These are phyloP conservation scores for Ascochyta rabiei DNA, from an alignment of 2,329 filamentous ascomycete genomes.

Conservation along the genomic window DNA sequence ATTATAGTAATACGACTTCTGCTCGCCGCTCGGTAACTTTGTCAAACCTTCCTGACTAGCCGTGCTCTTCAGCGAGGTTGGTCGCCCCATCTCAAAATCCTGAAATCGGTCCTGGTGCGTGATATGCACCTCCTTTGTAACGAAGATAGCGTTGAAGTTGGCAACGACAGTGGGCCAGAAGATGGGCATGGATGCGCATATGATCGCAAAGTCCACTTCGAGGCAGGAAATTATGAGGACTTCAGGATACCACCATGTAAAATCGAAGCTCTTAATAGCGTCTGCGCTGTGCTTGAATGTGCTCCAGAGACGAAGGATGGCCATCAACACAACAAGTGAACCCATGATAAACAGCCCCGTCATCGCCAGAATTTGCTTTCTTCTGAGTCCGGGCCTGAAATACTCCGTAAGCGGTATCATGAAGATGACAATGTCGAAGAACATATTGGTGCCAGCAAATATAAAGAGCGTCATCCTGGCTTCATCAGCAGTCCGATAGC, in stretches of 20 bases:
- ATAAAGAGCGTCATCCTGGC: constrained; percentile 18
- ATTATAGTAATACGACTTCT: constrained; percentile 15
- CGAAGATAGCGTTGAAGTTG: constrained; percentile 41
- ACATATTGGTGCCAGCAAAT: constrained; percentile 34
- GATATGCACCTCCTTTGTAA: constrained; percentile 43
- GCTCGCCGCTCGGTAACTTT: constrained; percentile 13
- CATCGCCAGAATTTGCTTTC: constrained; percentile 29
- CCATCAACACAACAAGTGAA: constrained; percentile 37
- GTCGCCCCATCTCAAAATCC: constrained; percentile 27
- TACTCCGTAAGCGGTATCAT: constrained; percentile 29
- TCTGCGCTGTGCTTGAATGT: constrained; percentile 25
- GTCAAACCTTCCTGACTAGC: constrained; percentile 32
- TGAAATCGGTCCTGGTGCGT: constrained; percentile 29
- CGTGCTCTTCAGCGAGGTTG: constrained; percentile 27
- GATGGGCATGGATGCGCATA: constrained; percentile 46
- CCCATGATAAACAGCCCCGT: constrained; percentile 33
- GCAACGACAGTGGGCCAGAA: constrained; percentile 44
- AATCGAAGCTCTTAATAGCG: constrained; percentile 29
- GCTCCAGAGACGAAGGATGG: constrained; percentile 38
- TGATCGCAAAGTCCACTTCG: constrained; percentile 45
- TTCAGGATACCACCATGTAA: constrained; percentile 40
- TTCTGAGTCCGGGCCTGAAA: constrained; percentile 21
- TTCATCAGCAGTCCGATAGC: constrained; percentile 12
- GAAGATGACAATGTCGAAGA: constrained; percentile 34
- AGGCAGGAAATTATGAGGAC: constrained; percentile 40